Evolutionary conservation across 225 moss, liverwort and hornwort species (phyloP), one percentile per base, ranked within the genome.

Genomic region (Climacium dendroides): DNA sequence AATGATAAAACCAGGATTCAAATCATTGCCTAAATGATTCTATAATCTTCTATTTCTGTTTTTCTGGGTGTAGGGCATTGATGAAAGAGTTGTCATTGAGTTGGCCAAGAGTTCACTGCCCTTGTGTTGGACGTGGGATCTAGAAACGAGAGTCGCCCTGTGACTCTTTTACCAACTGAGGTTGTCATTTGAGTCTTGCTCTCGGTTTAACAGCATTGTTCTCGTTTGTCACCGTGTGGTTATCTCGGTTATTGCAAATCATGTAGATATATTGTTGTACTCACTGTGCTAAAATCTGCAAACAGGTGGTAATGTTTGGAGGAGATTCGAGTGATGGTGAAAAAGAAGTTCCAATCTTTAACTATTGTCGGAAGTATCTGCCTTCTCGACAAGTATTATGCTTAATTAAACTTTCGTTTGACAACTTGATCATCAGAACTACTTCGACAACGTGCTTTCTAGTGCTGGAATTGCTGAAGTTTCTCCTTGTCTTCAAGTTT

Each of bases 161-260:
- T 98, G 80, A 91, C 98, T 52, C 95, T 98, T 39, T 82, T 96
- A 80, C 97, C 97, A 82, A 98, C 97, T 67, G 98, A 98, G 96
- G 97, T 97, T 89, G 78, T 70, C 74, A 62, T 85, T 85, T 50
- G 66, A 75, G 35, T 70, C 60, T 39, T 87, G 83, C 48, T 74
- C 60, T 88, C 86, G 77, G 34, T 59, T 72, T 25, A 87, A 37
- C 53, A 61, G 41, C 29, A 19, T 66, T 74, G 18, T 63, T 86
- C 74, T 88, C 59, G 76, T 35, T 60, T 83, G 52, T 72, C 47
- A 83, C 81, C 37, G 24, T 48, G 80, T 79, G 48, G 47, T 64
- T 63, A 28, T 57, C 41, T 81, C 71, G 50, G 74, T 83, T 53
- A 41, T 30, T 54, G 20, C 82, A 73, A 45, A 23, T 64, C n/a